Evolutionary conservation across 805 yeast species (phyloP), one percentile per base, ranked within the genome.

Genomic region (Limtongia smithiae): DNA sequence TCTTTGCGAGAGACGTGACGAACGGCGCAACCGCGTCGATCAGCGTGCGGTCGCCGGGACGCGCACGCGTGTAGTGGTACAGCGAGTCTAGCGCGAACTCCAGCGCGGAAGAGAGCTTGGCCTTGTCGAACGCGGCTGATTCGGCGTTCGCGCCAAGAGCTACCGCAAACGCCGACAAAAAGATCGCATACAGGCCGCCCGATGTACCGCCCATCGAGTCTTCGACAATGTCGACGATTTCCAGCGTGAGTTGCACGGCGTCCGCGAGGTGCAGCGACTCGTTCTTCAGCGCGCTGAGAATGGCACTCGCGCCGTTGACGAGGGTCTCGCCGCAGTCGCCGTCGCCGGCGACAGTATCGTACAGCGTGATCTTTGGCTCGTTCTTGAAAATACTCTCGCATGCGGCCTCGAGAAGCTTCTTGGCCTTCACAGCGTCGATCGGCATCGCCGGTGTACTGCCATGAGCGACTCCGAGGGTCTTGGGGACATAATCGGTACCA

Each of bases 251-350:
- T 24, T 43, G 41, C n/a, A 35, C 47, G 6, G 41, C 41, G 36
- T 43, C 36, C 8, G 11, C 15, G 32, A 41, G 25, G 3, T 30
- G 24, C 9, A 35, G 41, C 6, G 24, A 1, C 18, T 24, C 30
- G 24, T 11, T 35, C 20, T 43, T 32, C 14, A 43, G 35, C 18
- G 47, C 47, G 9, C 22, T 11, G 15, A 35, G 41, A 14, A 90
- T 76, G 1, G 84, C 88, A 42, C 80, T 74, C 18, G 88, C 94
- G 37, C 97, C 97, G 21, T 79, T 74, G 5, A 81, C 85, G 51
- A 90, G 70, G 1, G 96, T 90, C 60, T 86, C 91, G 34, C 97
- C 97, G 69, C 96, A 89, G 64, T 89, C 97, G 60, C 97, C 97
- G 65, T 89, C 97, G 49, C 97, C 97, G 1, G 91, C 96, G 58